Base-by-base conservation (phyloP, 2,329 filamentous ascomycete genomes). In the Aspergillus awamori region DNA sequence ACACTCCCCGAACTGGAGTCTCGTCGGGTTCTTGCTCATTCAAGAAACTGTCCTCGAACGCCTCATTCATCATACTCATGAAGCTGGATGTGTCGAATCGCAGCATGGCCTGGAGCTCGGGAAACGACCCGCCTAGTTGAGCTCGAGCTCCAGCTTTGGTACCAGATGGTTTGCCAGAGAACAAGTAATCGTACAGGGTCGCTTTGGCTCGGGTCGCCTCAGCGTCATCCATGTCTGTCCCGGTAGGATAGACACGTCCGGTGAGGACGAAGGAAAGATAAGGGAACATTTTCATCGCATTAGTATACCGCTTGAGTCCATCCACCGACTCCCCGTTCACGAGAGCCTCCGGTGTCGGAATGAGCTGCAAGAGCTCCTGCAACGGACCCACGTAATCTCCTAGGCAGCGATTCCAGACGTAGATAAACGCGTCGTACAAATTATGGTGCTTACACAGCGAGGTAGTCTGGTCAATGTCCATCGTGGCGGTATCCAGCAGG, bases 391-490 rank as follows among this genome's bases (percentile, higher is more conserved):
- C 88, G 70, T 96, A 97, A 76, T 99, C 96, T 63, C 83, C 82
- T 28, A 99, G 81, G 2, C 92, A 93, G 75, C 92, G 89, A 63
- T 96, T 98, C 95, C 95, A 99, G 58, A 99, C 91, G 74, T 98
- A 97, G 47, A 96, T 93, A 59, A 97, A 85, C 2, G 95, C 96
- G 76, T 99, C 96, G 72, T 97, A 99, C 4, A 99, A 84, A 66
- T 90, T 87, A 74, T 98, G 89, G 72, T 94, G 89, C 75, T 95
- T 96, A 83, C 95, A 99, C 24, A 99, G 82, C 11, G 86, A 85
- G 0, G 94, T 97, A 60, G 96, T 87, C 76, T 98, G 92, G 73
- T 99, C 94, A 67, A 99, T 88, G 73, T 99, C 96, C 72, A 99
- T 88, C 0, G 93, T 97, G 13, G 86, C 82, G 1, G 94, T 96